Evolutionary conservation across 139 green algal species (phyloP).

Genomic region (Dunaliella sp.): DNA sequence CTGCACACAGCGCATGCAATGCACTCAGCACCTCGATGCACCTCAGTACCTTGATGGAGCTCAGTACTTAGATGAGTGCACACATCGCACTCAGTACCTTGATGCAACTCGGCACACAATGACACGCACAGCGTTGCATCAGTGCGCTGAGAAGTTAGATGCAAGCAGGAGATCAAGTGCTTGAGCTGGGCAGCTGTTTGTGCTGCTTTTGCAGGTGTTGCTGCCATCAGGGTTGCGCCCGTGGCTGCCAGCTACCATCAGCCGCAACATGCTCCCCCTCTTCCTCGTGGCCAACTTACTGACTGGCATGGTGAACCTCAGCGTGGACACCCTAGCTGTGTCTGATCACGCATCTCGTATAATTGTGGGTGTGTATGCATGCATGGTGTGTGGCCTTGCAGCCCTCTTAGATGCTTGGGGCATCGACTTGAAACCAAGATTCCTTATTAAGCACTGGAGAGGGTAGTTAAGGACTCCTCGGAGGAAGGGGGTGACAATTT

Average conservation of each 20-base stretch:
- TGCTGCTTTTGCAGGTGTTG: conserved; percentile 7
- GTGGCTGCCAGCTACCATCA: conserved; percentile 37
- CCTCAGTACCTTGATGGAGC: no score
- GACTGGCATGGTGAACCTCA: conserved; percentile 63
- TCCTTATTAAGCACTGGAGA: no score
- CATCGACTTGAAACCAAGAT: not conserved
- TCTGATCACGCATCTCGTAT: not conserved
- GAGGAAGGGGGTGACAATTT: no score
- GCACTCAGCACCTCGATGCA: no score
- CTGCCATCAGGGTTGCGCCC: conserved; percentile 8
- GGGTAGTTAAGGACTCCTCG: no score
- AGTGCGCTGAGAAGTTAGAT: no score
- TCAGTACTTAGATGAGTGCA: no score
- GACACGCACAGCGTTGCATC: no score
- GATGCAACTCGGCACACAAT: no score
- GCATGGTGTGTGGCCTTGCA: conserved; percentile 2
- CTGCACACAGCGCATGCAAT: no score
- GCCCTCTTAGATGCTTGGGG: not conserved
- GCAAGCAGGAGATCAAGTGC: no score
- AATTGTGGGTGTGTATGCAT: conserved; percentile 7
- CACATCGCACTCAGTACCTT: no score
- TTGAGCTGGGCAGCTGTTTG: conserved; percentile 34
- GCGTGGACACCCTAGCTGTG: conserved; percentile 16
- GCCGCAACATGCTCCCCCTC: conserved; percentile 52
- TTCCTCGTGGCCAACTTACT: conserved; percentile 83